phyloP scores from a whole-genome alignment of 2,329 filamentous ascomycete genomes.

The Nemania abortiva region DNA sequence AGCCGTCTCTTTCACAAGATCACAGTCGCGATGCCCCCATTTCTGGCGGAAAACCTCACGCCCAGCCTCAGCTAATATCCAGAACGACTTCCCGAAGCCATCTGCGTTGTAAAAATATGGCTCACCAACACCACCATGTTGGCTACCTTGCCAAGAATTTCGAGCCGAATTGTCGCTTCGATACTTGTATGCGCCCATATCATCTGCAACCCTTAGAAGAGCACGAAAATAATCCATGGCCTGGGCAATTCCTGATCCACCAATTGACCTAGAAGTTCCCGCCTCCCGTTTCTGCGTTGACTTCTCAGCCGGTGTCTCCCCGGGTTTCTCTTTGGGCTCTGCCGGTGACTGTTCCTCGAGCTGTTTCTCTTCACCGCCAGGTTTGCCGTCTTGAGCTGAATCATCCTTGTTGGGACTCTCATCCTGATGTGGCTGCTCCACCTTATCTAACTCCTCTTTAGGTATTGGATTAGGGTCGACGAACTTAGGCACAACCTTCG shows the following conservation, averaged over 20 bases:
- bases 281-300: constrained; percentile 26
- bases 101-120: constrained; percentile 64
- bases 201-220: constrained; percentile 48
- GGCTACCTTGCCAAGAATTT: constrained; percentile 66
- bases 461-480: constrained; percentile 53
- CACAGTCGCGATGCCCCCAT: constrained; percentile 49
- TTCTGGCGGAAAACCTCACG: constrained; percentile 53
- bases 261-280: constrained; percentile 28
- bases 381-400: background rate
- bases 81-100: constrained; percentile 59
- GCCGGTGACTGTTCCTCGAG: constrained; percentile 28
- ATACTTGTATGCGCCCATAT: constrained; percentile 51
- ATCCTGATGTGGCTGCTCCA: constrained; percentile 38
- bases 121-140: constrained; percentile 64
- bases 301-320: background rate
- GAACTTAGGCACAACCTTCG: constrained; percentile 47
- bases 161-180: constrained; percentile 48
- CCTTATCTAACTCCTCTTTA: constrained; percentile 42
- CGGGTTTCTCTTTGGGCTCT: background rate
- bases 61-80: constrained; percentile 60
- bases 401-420: constrained; percentile 15
- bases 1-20: constrained; percentile 47
- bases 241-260: constrained; percentile 39
- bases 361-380: constrained; percentile 10
- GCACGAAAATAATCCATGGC: constrained; percentile 47